Base-by-base conservation (phyloP, 805 yeast genomes). In the Saccharomycopsis synnaedendra region DNA sequence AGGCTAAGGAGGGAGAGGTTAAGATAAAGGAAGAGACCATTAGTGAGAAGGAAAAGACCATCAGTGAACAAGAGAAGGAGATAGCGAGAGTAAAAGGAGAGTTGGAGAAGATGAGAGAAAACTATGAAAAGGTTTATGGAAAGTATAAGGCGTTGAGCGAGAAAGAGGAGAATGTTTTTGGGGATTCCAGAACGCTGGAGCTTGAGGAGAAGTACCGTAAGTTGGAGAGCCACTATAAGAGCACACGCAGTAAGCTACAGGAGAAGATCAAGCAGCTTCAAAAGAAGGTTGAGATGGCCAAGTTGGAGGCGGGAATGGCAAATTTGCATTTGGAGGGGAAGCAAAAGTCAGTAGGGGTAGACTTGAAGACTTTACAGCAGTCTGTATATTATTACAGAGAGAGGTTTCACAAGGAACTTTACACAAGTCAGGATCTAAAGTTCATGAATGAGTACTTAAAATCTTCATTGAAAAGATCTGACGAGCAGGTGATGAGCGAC, bases 401-500 rank as follows among this genome's bases (percentile, higher is more conserved):
- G 35, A 50, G 47, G 37, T 52, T 44, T 41, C 55, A 52, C 32
- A 33, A 50, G 32, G 47, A 47, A 32, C 11, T 52, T 28, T 52
- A 52, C 32, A 34, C 42, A 6, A n/a, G 47, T 5, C 47, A 50
- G 30, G 67, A 64, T 42, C 58, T 63, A 31, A 51, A 53, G 39
- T 64, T 64, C 45, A 52, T 63, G 55, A 64, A 64, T 44, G 40
- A 50, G 30, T 63, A 59, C 45, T 56, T 63, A 39, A 46, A 57
- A 50, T 39, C 55, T 43, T 58, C 57, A 44, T 56, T 64, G 35
- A 53, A 55, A 37, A 54, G 58, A 37, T 60, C 57, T 44, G 59
- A 61, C 48, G 50, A 63, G 5, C 55, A 57, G 45, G 58, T 59
- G 41, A 47, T 57, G 33, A 55, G 55, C 5, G 63, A 60, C 43